Evolutionary conservation across 768 basidiomycete species (phyloP).

Genomic region (Mycena vitilis): DNA sequence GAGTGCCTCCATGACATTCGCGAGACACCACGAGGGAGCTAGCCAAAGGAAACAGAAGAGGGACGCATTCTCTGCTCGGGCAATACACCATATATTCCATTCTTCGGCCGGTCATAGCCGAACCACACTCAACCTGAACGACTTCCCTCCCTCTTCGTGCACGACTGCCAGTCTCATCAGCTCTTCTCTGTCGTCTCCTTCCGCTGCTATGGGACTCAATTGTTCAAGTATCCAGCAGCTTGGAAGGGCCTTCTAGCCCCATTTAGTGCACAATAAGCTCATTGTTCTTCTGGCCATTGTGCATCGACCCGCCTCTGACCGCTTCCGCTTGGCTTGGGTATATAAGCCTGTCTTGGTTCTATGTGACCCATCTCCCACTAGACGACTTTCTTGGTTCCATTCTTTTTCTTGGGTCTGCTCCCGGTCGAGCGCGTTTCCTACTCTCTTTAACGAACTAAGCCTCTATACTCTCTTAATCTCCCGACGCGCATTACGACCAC

Average conservation of each 20-base stretch:
- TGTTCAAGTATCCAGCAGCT: background rate
- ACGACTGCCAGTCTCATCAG: background rate
- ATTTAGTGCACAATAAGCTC: constrained; percentile 14
- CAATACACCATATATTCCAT: too few species aligned
- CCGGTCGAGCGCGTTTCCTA: constrained; percentile 31
- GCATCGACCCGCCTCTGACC: background rate
- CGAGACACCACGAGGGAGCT: too few species aligned
- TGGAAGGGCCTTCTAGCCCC: background rate
- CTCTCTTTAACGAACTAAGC: constrained; percentile 24
- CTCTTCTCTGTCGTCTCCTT: background rate
- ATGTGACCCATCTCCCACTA: constrained; percentile 2
- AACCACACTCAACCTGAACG: too few species aligned
- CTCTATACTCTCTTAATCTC: constrained; percentile 11
- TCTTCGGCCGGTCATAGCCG: too few species aligned
- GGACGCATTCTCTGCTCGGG: too few species aligned
- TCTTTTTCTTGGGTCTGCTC: constrained; percentile 31
- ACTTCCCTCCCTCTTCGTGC: background rate
- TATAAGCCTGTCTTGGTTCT: constrained; percentile 2
- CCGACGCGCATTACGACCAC: constrained; percentile 14
- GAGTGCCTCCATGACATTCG: too few species aligned
- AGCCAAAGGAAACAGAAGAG: too few species aligned
- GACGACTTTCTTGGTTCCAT: constrained; percentile 25
- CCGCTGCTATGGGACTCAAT: constrained; percentile 22
- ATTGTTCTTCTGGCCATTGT: constrained; percentile 5
- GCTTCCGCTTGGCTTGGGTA: constrained; percentile 6